A percentile compares a stretch with the other conserved stretches of the same genome.
Evolutionary conservation across 768 basidiomycete species (phyloP).

Genomic region (Lactifluus volemus): DNA sequence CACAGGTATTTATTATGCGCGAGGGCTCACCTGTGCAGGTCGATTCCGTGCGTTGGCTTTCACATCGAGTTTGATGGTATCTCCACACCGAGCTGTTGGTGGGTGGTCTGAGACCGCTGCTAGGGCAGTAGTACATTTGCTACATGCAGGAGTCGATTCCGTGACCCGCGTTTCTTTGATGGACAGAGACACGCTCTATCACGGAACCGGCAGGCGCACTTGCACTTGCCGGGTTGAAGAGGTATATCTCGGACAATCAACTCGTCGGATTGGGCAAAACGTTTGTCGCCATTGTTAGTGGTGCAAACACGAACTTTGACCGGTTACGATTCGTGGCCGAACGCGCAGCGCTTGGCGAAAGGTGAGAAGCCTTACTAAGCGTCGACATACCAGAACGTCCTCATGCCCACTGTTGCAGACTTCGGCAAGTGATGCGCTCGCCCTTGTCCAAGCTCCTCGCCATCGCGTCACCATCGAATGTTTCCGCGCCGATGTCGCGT

Average conservation of each 20-base stretch:
- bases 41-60: no score
- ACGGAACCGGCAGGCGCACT: conserved; percentile 96
- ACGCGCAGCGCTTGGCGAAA: conserved; percentile 94
- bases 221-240: conserved; percentile 85
- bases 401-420: no score
- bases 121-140: no score
- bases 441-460: conserved; percentile 70
- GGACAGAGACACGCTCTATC: conserved; percentile 83
- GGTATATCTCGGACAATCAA: conserved; percentile 71
- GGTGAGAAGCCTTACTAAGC: conserved; percentile 85
- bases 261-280: conserved; percentile 76
- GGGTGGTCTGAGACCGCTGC: no score
- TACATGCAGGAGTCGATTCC: no score
- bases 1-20: no score
- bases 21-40: no score
- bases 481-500: conserved; percentile 86
- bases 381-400: conserved; percentile 92
- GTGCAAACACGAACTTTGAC: conserved; percentile 99
- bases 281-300: conserved; percentile 88
- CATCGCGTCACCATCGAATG: conserved; percentile 93
- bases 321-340: conserved; percentile 96
- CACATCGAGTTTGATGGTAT: no score
- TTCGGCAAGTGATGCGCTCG: conserved; percentile 74
- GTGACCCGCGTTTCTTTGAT: no score
- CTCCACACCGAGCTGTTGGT: no score